Percentiles rank a stretch among this genome's conserved stretches.
phyloP scores from a whole-genome alignment of 2,329 filamentous ascomycete species.

The Stromatinia cepivora region DNA sequence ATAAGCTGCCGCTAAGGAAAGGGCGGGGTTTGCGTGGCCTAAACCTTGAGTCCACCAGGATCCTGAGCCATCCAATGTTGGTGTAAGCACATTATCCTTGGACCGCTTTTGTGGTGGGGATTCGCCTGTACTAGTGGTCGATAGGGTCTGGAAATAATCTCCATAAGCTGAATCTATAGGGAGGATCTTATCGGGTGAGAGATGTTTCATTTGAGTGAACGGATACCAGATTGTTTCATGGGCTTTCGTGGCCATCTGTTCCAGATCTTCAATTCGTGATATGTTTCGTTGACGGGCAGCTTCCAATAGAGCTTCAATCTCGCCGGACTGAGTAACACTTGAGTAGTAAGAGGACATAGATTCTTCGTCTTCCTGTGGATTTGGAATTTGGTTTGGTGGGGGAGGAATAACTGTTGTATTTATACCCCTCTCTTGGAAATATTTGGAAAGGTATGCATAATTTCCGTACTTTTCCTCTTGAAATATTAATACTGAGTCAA shows the following conservation, averaged over 20 bases:
- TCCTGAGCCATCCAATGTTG: constrained; percentile 79
- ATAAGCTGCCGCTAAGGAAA: constrained; percentile 75
- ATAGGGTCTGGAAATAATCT: constrained; percentile 69
- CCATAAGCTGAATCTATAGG: constrained; percentile 79
- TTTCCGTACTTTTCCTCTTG: constrained; percentile 66
- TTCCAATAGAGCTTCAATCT: constrained; percentile 50
- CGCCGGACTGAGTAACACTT: constrained; percentile 44
- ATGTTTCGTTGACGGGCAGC: constrained; percentile 55
- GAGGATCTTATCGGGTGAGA: constrained; percentile 62
- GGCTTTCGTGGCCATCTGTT: constrained; percentile 62
- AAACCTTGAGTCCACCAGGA: constrained; percentile 93
- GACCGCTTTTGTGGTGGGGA: background rate
- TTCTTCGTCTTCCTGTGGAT: constrained; percentile 51
- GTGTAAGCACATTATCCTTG: constrained; percentile 49
- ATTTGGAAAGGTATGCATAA: constrained; percentile 63
- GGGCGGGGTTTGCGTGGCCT: constrained; percentile 71
- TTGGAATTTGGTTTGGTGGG: constrained; percentile 53
- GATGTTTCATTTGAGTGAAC: constrained; percentile 75
- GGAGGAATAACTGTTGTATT: constrained; percentile 55
- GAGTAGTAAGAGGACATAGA: constrained; percentile 66
- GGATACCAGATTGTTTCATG: constrained; percentile 77
- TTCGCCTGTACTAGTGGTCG: constrained; percentile 15
- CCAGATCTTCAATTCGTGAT: constrained; percentile 57
- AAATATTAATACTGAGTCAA: constrained; percentile 70
- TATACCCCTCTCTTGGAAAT: constrained; percentile 63